Evolutionary conservation across 306 rosid genomes (phyloP).

Genomic region (Corylus heterophylla): DNA sequence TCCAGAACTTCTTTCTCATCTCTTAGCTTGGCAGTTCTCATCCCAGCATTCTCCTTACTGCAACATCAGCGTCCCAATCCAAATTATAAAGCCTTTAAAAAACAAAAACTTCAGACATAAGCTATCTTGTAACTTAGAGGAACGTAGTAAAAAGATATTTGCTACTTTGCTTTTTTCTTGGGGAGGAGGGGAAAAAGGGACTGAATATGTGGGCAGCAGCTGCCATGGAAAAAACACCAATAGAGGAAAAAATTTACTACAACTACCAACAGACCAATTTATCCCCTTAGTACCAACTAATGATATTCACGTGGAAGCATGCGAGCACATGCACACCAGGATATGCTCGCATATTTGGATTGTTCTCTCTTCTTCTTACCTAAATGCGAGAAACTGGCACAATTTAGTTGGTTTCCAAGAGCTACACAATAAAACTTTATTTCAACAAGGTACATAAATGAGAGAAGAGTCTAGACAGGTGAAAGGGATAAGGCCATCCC

Average conservation of each 20-base stretch:
- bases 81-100: conserved; percentile 7
- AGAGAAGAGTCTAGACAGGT: neutral
- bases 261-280: neutral
- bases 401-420: neutral
- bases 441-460: neutral
- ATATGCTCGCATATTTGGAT: conserved; percentile 35
- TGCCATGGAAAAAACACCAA: neutral
- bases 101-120: conserved; percentile 6
- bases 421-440: neutral
- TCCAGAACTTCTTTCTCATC: conserved; percentile 95
- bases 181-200: neutral
- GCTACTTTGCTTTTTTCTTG: neutral
- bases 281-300: neutral
- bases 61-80: conserved; percentile 28
- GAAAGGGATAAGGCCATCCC: neutral
- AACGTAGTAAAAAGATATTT: neutral
- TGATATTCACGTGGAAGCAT: neutral
- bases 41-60: conserved; percentile 98
- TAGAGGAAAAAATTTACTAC: neutral
- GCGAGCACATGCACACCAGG: neutral
- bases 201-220: neutral
- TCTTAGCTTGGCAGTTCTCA: conserved; percentile 83
- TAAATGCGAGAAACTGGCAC: neutral
- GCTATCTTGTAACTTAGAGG: neutral
- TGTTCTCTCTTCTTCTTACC: conserved; percentile 86